Evolutionary conservation across 176 grass and related monocot species (phyloP), one percentile per base, ranked within the genome.

Genomic region (Triticum timopheevii): DNA sequence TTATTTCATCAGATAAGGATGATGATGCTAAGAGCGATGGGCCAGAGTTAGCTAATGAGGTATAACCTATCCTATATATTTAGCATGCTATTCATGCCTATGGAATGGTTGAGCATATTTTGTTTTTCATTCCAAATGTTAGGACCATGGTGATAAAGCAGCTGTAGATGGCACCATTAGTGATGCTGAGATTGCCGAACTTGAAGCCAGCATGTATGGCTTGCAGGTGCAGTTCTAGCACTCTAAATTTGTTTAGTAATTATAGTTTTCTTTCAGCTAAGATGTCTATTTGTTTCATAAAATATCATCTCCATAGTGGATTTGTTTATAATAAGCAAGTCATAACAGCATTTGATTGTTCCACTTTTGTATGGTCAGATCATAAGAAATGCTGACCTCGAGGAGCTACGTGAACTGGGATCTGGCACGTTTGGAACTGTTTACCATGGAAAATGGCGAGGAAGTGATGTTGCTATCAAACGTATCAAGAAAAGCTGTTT

Each of bases 401-500:
- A 99, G 88, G 97, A 99, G 77, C 76, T 99, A 84, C 93, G 90
- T 72, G 97, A 99, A 90, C 40, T 99, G 49, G 97, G 97, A 89
- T 90, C 97, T 17, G 97, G 97, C 83, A 96, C 97, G 25, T 99
- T 94, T 66, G 97, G 97, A 91, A 99, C 97, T 39, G 97, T 98
- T 34, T 98, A 91, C 49, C 92, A 96, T 93, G 97, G 97, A 77
- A 98, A 98, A 77, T 98, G 97, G 97, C 91, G 93, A 73, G 97
- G 97, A 73, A 93, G 92, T 39, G 97, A 98, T 83, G 92, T 98
- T 65, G 97, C 97, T 44, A 98, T 98, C 76, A 98, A 98, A 79
- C 92, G 97, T 77, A 99, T 99, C 49, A 99, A 99, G 45, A 99
- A 99, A 91, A 99, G 97, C 52, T 99, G 94, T 73, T 99, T 99